Conservation (phyloP, 2,329 filamentous ascomycete species). For the Paecilomyces formosus region DNA sequence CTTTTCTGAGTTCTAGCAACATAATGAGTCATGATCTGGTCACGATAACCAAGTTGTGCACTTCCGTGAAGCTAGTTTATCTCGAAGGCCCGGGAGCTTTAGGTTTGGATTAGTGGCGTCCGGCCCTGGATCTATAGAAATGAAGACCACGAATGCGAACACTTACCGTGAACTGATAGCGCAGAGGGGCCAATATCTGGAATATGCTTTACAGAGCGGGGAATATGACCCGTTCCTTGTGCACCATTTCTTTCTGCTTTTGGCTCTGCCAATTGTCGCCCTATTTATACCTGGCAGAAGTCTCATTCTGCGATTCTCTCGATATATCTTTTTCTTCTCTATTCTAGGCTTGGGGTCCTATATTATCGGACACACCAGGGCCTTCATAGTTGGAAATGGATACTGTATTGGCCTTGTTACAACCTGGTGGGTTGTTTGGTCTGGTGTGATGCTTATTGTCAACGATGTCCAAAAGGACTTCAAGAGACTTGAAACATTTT, state of each 20-base stretch:
- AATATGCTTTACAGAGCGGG: conserved; percentile 19
- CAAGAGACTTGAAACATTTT: conserved; percentile 44
- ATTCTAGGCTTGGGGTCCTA: conserved; percentile 38
- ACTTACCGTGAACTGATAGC: conserved; percentile 21
- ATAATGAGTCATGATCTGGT: neutral
- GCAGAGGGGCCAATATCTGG: conserved; percentile 14
- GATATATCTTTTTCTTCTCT: conserved; percentile 39
- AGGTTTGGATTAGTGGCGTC: neutral
- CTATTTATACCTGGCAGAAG: conserved; percentile 44
- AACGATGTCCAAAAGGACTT: conserved; percentile 51
- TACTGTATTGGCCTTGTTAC: conserved; percentile 50
- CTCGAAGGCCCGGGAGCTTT: neutral
- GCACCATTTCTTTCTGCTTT: conserved; percentile 24
- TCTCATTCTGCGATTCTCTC: conserved; percentile 15
- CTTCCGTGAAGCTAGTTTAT: neutral
- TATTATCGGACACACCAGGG: conserved; percentile 37
- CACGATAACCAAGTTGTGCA: neutral
- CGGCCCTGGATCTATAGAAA: conserved; percentile 5
- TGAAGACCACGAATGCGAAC: conserved; percentile 17
- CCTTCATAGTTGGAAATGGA: conserved; percentile 43
- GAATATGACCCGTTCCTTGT: conserved; percentile 26
- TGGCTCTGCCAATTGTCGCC: conserved; percentile 37
- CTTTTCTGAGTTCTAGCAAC: neutral
- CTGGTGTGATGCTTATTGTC: conserved; percentile 45
- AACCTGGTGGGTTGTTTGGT: conserved; percentile 50